These are phyloP conservation scores for Oxytropis ochrocephala DNA, from an alignment of 306 rosid species.

Conservation along the genomic window DNA sequence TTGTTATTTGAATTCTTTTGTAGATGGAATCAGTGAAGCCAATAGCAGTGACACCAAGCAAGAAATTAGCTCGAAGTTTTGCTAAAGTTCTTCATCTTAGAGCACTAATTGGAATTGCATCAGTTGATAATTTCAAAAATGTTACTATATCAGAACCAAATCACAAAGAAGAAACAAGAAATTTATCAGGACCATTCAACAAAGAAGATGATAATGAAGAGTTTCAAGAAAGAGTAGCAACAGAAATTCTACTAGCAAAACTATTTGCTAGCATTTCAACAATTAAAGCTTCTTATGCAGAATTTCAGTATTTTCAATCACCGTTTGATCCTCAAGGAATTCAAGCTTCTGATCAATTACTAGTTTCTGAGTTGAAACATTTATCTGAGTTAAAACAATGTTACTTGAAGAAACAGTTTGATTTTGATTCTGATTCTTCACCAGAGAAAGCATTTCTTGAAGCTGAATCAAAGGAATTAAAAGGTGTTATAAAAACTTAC, in stretches of 20 bases:
- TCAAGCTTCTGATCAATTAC: slow-evolving; percentile 51
- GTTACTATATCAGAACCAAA: slow-evolving; percentile 28
- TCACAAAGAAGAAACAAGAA: slow-evolving; percentile 29
- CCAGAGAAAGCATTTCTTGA: slow-evolving; percentile 39
- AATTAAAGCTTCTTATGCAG: slow-evolving; percentile 77
- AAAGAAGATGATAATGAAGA: slow-evolving; percentile 41
- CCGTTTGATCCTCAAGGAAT: slow-evolving; percentile 83
- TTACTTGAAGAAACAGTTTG: slow-evolving; percentile 66
- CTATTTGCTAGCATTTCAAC: slow-evolving; percentile 65
- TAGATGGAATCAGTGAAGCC: slow-evolving; percentile 79
- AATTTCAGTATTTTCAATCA: slow-evolving; percentile 60
- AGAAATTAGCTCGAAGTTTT: slow-evolving; percentile 55
- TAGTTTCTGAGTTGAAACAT: slow-evolving; percentile 55
- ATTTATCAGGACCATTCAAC: slow-evolving; percentile 25
- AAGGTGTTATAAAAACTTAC: slow-evolving; percentile 59
- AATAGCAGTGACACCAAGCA: slow-evolving; percentile 48
- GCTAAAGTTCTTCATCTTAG: slow-evolving; percentile 80
- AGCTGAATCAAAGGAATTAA: slow-evolving; percentile 75
- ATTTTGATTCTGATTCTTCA: too few relatives aligned
- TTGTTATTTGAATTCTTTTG: neutral
- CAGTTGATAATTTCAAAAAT: slow-evolving; percentile 48
- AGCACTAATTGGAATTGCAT: slow-evolving; percentile 46
- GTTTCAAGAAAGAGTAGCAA: slow-evolving; percentile 46
- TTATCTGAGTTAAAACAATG: slow-evolving; percentile 81
- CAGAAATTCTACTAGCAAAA: slow-evolving; percentile 64